phyloP scores from a whole-genome alignment of 805 yeast genomes.

The Spathaspora hagerdaliae region DNA sequence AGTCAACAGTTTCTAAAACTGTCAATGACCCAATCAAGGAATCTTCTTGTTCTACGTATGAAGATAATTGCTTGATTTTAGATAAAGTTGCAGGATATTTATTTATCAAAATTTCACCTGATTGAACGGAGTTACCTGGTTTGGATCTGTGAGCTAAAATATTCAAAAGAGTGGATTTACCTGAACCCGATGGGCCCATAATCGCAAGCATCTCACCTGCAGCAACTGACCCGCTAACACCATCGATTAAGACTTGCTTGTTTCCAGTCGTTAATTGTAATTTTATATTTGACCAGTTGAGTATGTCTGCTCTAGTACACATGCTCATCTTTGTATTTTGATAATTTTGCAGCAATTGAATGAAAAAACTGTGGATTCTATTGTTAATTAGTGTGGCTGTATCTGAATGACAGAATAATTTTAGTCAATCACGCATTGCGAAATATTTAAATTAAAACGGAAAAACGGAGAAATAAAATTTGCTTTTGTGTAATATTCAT shows the following conservation, averaged over 20 bases:
- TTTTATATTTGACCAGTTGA: conserved; percentile 3
- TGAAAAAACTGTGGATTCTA: no score
- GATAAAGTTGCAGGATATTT: conserved; percentile 1
- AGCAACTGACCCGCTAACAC: conserved; percentile 22
- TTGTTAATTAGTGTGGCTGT: no score
- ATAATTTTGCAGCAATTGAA: no score
- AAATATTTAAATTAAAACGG: not conserved
- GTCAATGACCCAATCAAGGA: conserved; percentile 17
- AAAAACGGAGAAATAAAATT: not conserved
- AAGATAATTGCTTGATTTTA: conserved; percentile 6
- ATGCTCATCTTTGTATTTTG: not conserved
- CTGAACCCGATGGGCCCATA: conserved; percentile 43
- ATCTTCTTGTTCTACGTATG: conserved; percentile 21
- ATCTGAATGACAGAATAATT: no score
- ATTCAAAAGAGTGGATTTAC: conserved; percentile 37
- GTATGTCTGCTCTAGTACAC: conserved; percentile 1
- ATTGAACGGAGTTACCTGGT: conserved; percentile 5
- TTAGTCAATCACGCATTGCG: no score
- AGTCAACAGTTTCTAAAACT: conserved; percentile 16
- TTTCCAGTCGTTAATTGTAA: not conserved
- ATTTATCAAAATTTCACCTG: conserved; percentile 5
- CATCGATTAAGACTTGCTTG: conserved; percentile 11
- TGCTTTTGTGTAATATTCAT: not conserved
- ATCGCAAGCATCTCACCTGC: conserved; percentile 31
- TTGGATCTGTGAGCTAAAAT: conserved; percentile 52